Percentiles rank a stretch among this genome's conserved stretches.
Evolutionary conservation across 1,284 basidiomycete species (phyloP).

Genomic region (Bondarzewia mesenterica): DNA sequence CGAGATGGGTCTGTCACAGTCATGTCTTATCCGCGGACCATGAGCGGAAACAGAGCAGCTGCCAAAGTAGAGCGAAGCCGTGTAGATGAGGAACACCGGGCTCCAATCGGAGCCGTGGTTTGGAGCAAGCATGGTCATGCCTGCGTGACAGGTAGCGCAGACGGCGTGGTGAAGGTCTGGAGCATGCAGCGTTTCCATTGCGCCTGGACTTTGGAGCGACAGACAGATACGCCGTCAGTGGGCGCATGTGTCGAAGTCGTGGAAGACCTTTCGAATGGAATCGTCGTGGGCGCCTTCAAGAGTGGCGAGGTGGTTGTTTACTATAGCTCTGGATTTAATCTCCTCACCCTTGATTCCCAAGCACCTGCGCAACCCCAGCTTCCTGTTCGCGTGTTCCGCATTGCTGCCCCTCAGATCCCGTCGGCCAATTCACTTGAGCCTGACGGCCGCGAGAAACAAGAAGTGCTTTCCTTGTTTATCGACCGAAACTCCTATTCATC

Average conservation of each 20-base stretch:
- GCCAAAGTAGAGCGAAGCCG: constrained; percentile 40
- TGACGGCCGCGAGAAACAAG: constrained; percentile 7
- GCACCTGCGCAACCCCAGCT: constrained; percentile 8
- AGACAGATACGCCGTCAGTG: constrained; percentile 27
- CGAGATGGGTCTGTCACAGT: constrained; percentile 62
- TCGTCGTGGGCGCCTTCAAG: constrained; percentile 39
- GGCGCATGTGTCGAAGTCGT: constrained; percentile 37
- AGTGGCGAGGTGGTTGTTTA: constrained; percentile 53
- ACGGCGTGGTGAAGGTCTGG: constrained; percentile 71
- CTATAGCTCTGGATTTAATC: constrained; percentile 32
- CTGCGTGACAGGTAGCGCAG: constrained; percentile 48
- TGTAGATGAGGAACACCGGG: constrained; percentile 51
- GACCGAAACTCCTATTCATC: constrained; percentile 12
- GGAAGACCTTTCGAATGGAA: constrained; percentile 32
- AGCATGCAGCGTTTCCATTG: constrained; percentile 42
- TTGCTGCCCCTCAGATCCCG: constrained; percentile 17
- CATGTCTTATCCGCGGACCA: constrained; percentile 46
- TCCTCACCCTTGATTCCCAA: constrained; percentile 6
- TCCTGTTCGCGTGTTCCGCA: constrained; percentile 18
- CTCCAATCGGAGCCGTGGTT: constrained; percentile 41
- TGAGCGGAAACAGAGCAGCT: constrained; percentile 43
- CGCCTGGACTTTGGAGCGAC: constrained; percentile 52
- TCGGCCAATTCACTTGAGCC: constrained; percentile 8
- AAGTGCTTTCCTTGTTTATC: constrained; percentile 12
- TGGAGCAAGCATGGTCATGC: constrained; percentile 34